Evolutionary conservation across 352 stramenopile genomes (phyloP).

Genomic region (Elongisporangium senticosum): DNA sequence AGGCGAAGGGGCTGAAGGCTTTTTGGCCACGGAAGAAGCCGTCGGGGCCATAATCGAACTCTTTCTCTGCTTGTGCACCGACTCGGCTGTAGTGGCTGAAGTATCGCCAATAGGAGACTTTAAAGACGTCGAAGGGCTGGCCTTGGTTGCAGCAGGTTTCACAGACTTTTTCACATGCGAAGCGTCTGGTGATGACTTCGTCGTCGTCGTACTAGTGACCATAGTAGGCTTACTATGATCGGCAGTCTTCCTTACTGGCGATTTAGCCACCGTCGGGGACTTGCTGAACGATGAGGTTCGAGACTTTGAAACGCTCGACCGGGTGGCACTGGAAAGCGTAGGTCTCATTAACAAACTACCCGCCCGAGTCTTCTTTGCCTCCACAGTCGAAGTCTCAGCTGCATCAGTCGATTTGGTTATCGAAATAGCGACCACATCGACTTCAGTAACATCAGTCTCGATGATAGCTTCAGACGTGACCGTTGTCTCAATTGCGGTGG

Average conservation of each 20-base stretch:
- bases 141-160: conserved; percentile 1
- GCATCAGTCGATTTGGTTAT: conserved; percentile 14
- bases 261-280: not conserved
- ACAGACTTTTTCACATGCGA: not conserved
- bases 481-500: conserved; percentile 6
- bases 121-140: not conserved
- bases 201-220: no score
- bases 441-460: not conserved
- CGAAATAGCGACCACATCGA: not conserved
- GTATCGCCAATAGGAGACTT: conserved; percentile 9
- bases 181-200: not conserved
- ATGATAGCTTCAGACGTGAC: not conserved
- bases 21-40: conserved; percentile 27
- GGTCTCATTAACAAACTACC: not conserved
- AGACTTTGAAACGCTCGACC: not conserved
- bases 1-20: conserved; percentile 8
- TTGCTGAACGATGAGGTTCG: not conserved
- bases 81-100: conserved; percentile 15
- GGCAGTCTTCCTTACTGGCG: not conserved
- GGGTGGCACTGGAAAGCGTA: not conserved
- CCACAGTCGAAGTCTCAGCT: conserved; percentile 8
- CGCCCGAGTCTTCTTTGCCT: not conserved
- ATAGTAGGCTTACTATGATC: not conserved
- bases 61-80: not conserved
- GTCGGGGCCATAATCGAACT: conserved; percentile 24